Conservation (phyloP, 768 basidiomycete species). For the Auriculariales sp. region DNA sequence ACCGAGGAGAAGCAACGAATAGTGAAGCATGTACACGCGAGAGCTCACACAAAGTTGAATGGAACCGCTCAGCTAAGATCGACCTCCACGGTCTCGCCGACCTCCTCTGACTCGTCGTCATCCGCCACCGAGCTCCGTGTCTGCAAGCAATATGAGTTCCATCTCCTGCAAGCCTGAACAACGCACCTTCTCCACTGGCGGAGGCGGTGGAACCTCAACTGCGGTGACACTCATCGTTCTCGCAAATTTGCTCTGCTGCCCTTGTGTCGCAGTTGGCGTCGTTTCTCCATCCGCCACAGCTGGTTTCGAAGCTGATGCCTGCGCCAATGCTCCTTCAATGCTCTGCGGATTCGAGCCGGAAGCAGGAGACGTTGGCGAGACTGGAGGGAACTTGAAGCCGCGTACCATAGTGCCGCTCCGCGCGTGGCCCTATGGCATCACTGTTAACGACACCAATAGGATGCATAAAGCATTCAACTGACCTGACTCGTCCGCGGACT, state of each 20-base stretch:
- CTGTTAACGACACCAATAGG: too few species aligned
- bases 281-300: background rate
- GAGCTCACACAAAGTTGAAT: too few species aligned
- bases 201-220: conserved; percentile 60
- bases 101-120: conserved; percentile 57
- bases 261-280: too few species aligned
- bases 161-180: too few species aligned
- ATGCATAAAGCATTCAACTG: too few species aligned
- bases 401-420: conserved; percentile 65
- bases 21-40: too few species aligned
- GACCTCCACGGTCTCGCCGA: conserved; percentile 69
- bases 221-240: conserved; percentile 9
- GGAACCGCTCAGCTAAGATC: conserved; percentile 7
- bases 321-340: too few species aligned
- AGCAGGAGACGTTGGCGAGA: too few species aligned
- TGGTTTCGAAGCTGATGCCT: conserved; percentile 2
- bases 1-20: too few species aligned
- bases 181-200: conserved; percentile 64
- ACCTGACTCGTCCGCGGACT: conserved; percentile 6
- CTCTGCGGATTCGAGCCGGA: too few species aligned
- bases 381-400: conserved; percentile 56
- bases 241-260: background rate
- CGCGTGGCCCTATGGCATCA: too few species aligned
- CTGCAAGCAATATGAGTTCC: too few species aligned
- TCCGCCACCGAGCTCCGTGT: conserved; percentile 35